Base-by-base conservation (phyloP, 768 basidiomycete genomes). In the Boletus rubroflammeus region DNA sequence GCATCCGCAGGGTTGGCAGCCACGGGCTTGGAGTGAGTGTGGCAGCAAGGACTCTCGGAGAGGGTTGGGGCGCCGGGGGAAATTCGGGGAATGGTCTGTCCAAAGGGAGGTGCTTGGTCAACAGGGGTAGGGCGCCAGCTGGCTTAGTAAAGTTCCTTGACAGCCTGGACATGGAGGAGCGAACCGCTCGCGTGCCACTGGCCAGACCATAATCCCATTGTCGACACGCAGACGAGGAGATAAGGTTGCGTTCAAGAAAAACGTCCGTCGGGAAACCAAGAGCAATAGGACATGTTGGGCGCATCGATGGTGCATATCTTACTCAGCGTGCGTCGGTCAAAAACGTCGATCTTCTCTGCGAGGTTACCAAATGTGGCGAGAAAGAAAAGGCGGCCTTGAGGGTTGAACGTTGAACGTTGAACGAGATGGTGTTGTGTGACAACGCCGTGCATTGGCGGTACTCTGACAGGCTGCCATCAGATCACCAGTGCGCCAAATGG, bases 301-400 rank as follows among this genome's bases (percentile, higher is more conserved):
- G 94, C 96, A 53, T 93, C 89, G 62, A 92, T 90, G 36, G 73
- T 75, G 38, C 85, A 83, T 51, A 88, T 81, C 67, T 94, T 95
- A 57, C 77, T 81, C 34, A 97, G 78, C n/a, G 86, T 84, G 49
- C 90, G 88, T 19, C 94, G 85, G 71, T 98, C 96, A 72, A 88
- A 87, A 59, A 99, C 76, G 63, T 97, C 91, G 56, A 95, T 85
- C 69, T 93, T 92, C 19, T 97, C 97, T 0, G 93, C 91, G 42
- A 99, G 79, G 68, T 98, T 99, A 25, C 97, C 95, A 70, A 98
- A 99, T 6, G 97, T 96, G 2, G 93, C 97, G 32, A 95, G 78
- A 41, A 90, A 82, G 54, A 99, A 69, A 17, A 99, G 78, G 4
- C 92, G 85, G 9, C 88, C 90, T 71, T 98, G 95, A 0, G 95